phyloP scores from a whole-genome alignment of 78 protist species.

The Neovahlkampfia damariscottae region DNA sequence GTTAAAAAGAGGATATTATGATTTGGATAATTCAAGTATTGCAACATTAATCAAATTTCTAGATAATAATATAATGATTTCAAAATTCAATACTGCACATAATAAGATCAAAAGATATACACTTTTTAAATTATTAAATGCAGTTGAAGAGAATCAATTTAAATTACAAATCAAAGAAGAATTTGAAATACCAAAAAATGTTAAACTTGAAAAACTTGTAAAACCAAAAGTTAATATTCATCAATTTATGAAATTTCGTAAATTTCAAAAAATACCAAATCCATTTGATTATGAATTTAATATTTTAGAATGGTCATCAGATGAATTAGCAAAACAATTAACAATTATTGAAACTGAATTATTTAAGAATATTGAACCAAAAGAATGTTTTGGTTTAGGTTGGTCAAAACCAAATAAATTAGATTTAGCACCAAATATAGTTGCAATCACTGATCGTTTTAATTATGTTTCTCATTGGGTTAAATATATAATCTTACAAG shows the following conservation, averaged over 20 bases:
- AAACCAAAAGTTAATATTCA: not conserved
- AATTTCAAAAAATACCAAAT: not conserved
- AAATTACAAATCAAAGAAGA: not conserved
- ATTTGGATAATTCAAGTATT: not conserved
- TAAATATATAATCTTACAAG: not conserved
- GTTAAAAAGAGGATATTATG: constrained; percentile 4
- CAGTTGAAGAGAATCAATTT: not conserved
- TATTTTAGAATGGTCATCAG: not conserved
- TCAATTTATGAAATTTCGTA: not conserved
- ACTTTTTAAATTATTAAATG: not conserved
- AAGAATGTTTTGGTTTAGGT: constrained; percentile 4
- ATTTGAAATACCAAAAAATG: not conserved
- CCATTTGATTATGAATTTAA: not conserved
- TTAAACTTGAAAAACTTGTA: not conserved
- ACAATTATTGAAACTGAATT: constrained; percentile 2
- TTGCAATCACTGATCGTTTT: constrained; percentile 7
- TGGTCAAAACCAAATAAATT: not conserved
- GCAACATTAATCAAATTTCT: not conserved
- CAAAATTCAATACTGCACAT: not conserved
- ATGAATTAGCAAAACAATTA: constrained; percentile 8
- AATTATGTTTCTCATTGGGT: not conserved
- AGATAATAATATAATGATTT: not conserved
- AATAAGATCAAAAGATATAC: not conserved
- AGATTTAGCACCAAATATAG: constrained; percentile 6
- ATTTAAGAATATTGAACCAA: constrained; percentile 5